These are phyloP conservation scores for Hymenoscyphus repandus DNA, from an alignment of 2,329 filamentous ascomycete species.

Conservation along the genomic window DNA sequence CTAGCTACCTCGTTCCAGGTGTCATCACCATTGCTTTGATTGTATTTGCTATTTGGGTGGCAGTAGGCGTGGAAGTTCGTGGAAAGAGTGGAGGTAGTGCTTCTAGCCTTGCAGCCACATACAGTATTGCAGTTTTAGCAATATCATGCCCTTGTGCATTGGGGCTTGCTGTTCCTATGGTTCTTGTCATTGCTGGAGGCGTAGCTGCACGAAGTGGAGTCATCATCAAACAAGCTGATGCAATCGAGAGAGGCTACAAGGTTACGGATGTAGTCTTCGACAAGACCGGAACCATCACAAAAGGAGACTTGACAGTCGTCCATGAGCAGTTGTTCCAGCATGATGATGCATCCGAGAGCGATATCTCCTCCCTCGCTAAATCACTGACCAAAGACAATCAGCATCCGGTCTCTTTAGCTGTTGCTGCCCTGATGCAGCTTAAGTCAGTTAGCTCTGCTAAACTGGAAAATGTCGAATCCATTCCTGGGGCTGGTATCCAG, in stretches of 20 bases:
- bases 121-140: slow-evolving; percentile 61
- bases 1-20: slow-evolving; percentile 63
- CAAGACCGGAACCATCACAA: slow-evolving; percentile 74
- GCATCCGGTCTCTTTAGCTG: slow-evolving; percentile 28
- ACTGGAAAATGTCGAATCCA: slow-evolving; percentile 32
- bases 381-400: slow-evolving; percentile 30
- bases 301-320: slow-evolving; percentile 45
- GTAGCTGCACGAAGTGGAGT: slow-evolving; percentile 60
- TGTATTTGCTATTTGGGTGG: slow-evolving; percentile 61
- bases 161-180: slow-evolving; percentile 68
- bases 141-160: slow-evolving; percentile 78
- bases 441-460: slow-evolving; percentile 13
- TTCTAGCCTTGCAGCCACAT: slow-evolving; percentile 58
- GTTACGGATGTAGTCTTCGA: slow-evolving; percentile 68
- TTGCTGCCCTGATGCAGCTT: slow-evolving; percentile 31
- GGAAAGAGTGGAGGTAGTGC: slow-evolving; percentile 43
- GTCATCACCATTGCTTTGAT: slow-evolving; percentile 52
- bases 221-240: slow-evolving; percentile 62
- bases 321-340: slow-evolving; percentile 34
- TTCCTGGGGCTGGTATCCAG: slow-evolving; percentile 45
- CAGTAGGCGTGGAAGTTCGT: slow-evolving; percentile 43
- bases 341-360: slow-evolving; percentile 6
- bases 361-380: slow-evolving; percentile 28
- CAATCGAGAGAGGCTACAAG: slow-evolving; percentile 58
- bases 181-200: slow-evolving; percentile 65